These are phyloP conservation scores for Ailanthus altissimus DNA, from an alignment of 345 rosid genomes.

Conservation along the genomic window DNA sequence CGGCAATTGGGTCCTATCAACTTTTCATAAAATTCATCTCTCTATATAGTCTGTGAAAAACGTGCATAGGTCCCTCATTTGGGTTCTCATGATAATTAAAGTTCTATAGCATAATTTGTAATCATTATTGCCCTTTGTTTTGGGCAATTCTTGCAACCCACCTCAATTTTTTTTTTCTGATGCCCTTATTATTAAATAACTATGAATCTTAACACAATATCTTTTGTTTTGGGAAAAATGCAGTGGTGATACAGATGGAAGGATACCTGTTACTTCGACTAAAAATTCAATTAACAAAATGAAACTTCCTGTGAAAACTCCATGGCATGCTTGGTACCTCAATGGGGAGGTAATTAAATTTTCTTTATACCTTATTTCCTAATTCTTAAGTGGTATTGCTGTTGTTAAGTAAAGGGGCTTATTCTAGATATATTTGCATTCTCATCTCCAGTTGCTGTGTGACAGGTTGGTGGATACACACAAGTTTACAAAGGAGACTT, in stretches of 20 bases:
- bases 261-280: constrained; percentile 85
- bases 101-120: not conserved
- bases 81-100: not conserved
- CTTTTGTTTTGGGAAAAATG: constrained; percentile 15
- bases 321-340: constrained; percentile 86
- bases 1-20: not conserved
- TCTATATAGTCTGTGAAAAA: not conserved
- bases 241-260: constrained; percentile 88
- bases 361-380: not conserved
- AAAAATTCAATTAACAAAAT: constrained; percentile 57
- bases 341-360: constrained; percentile 47
- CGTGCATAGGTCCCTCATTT: not conserved
- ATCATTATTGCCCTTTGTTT: not conserved
- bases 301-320: constrained; percentile 52
- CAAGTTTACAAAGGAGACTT: constrained; percentile 67
- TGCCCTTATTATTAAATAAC: no score
- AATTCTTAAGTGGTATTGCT: no score
- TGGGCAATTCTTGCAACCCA: not conserved
- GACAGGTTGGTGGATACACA: constrained; percentile 77
- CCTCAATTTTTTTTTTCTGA: not conserved
- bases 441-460: not conserved
- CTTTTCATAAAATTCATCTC: not conserved
- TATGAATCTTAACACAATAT: no score
- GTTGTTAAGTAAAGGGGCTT: no score
- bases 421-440: no score